These are phyloP conservation scores for Cyclostephanos invisitatus DNA, from an alignment of 108 stramenopile genomes.

Conservation along the genomic window DNA sequence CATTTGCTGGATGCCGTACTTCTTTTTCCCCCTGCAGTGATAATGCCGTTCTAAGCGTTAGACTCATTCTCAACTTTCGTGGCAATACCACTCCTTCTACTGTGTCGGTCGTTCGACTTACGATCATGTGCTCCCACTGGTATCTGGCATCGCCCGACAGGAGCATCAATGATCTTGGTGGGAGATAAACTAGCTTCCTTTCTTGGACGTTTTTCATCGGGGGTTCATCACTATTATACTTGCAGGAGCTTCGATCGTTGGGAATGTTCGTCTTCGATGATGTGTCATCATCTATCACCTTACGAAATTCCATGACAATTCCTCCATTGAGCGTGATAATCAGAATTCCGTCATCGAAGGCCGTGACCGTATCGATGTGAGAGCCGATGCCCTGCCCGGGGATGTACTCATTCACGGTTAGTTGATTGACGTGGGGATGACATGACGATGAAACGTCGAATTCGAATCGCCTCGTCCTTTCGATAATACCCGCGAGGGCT, in stretches of 20 bases:
- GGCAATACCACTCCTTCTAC: slow-evolving; percentile 67
- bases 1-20: not conserved
- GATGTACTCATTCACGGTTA: slow-evolving; percentile 85
- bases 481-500: slow-evolving; percentile 66
- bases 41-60: slow-evolving; percentile 83
- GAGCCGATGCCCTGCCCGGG: slow-evolving; percentile 90
- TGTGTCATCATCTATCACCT: slow-evolving; percentile 21
- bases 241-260: not conserved
- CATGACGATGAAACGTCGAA: slow-evolving; percentile 25
- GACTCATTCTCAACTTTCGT: slow-evolving; percentile 71
- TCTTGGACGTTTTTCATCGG: not conserved
- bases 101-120: slow-evolving; percentile 83
- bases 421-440: slow-evolving; percentile 73
- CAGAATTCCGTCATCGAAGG: slow-evolving; percentile 85
- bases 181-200: slow-evolving; percentile 75
- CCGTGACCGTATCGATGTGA: slow-evolving; percentile 84
- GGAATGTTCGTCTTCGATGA: not conserved
- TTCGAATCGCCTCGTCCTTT: slow-evolving; percentile 56
- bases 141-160: slow-evolving; percentile 81
- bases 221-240: not conserved
- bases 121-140: slow-evolving; percentile 89
- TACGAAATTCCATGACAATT: slow-evolving; percentile 88
- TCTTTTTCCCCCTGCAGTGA: slow-evolving; percentile 26
- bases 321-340: slow-evolving; percentile 76
- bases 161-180: slow-evolving; percentile 69